phyloP scores from a whole-genome alignment of 2,329 filamentous ascomycete genomes.

The Aspergillus neoniger region DNA sequence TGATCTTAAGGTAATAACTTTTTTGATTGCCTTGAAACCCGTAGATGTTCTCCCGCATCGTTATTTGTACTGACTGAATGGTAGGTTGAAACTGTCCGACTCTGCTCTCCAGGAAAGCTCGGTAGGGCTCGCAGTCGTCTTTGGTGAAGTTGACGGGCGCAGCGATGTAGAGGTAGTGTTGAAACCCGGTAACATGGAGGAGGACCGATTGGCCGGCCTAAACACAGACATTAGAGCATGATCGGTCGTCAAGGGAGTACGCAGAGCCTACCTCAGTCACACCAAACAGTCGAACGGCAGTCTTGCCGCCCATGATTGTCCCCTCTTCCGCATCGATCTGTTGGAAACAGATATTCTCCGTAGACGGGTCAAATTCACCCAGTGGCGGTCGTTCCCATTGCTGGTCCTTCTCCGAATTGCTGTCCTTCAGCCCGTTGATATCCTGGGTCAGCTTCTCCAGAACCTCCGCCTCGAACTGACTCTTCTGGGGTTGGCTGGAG shows the following conservation, averaged over 20 bases:
- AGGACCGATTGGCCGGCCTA: conserved; percentile 83
- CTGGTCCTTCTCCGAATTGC: conserved; percentile 90
- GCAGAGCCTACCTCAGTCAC: conserved; percentile 69
- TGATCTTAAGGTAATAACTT: conserved; percentile 90
- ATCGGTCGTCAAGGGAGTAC: not conserved
- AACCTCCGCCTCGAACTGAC: conserved; percentile 88
- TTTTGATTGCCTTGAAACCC: conserved; percentile 92
- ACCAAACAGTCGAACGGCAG: conserved; percentile 88
- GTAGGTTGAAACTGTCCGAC: conserved; percentile 71
- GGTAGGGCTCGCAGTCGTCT: conserved; percentile 76
- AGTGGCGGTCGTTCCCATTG: conserved; percentile 75
- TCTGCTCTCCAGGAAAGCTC: conserved; percentile 75
- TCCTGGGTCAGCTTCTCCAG: conserved; percentile 96
- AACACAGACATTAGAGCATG: conserved; percentile 14
- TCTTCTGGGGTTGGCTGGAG: conserved; percentile 74
- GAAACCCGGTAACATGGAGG: conserved; percentile 91
- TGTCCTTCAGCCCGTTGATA: conserved; percentile 79
- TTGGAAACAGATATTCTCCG: conserved; percentile 81
- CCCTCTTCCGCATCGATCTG: conserved; percentile 96
- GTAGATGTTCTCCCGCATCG: conserved; percentile 86
- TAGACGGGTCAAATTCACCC: conserved; percentile 62
- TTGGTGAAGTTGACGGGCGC: conserved; percentile 80
- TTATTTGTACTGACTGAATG: conserved; percentile 79
- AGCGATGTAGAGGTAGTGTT: conserved; percentile 92
- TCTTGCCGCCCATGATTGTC: conserved; percentile 70